Evolutionary conservation across 495 filamentous ascomycete species (phyloP), one percentile per base, ranked within the genome.

Genomic region (Acidiella bohemica): DNA sequence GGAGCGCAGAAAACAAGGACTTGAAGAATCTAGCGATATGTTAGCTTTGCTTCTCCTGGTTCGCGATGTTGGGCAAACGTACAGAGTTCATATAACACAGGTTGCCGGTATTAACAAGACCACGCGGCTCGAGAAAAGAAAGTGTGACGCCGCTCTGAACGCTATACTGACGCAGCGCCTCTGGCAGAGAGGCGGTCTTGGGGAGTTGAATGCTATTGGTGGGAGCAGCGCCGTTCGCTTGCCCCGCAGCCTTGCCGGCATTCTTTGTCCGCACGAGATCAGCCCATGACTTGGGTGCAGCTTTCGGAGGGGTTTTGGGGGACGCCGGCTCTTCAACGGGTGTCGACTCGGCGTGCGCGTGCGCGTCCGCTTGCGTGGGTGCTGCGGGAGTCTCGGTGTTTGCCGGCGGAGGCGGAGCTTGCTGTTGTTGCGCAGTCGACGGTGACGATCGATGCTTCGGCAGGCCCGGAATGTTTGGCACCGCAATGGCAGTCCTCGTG

Each of bases 61-160:
- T 16, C 3, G 4, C 3, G 17, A 21, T 5, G 17, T 13, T 14
- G 13, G 22, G 19, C 12, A 11, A 22, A 29, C 84, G 65, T 71
- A 96, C 90, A 32, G 90, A 93, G 66, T 96, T 97, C 92, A 97
- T 96, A 66, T 95, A 97, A 63, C 90, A 97, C 86, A 96, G 90
- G 55, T 97, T 97, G 6, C 90, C 90, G 31, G 87, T 92, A 60
- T 97, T 97, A 32, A 94, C 78, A 51, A 97, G 71, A 4, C 90
- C 90, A 35, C 92, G 70, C n/a, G 90, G 90, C 58, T 96, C 84
- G 4, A 97, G 68, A 55, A 95, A 95, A 9, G 76, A 61, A 36
- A 88, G 64, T 50, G 82, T 86, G 28, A 68, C 65, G 28, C 65
- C 64, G 20, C 67, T 67, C 26, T 78, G 64, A 10, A 75, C 73